Evolutionary conservation across 352 stramenopile species (phyloP), one percentile per base, ranked within the genome.

Genomic region (Pythium aristosporum): DNA sequence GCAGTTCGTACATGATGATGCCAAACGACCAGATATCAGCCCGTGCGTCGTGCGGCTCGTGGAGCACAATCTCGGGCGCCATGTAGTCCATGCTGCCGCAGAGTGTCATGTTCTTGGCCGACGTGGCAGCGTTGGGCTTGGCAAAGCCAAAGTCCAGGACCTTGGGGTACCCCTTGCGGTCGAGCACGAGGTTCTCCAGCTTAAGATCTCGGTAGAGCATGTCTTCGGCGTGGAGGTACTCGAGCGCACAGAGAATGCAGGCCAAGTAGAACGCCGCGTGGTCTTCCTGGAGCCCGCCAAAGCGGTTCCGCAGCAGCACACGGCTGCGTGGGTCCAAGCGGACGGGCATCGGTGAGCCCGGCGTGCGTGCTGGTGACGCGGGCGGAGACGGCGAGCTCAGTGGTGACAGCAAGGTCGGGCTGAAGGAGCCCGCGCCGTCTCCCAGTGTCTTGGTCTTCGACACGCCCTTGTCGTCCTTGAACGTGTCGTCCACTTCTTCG

Each of bases 161-260:
- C 47, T 94, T 91, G 23, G 78, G 73, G 76, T 98, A 98, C 18
- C 96, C 96, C 34, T 77, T 73, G 8, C 70, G 61, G 71, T 98
- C 86, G 23, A 97, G 68, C 41, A 96, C 78, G 12, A 96, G 63
- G 65, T 96, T 97, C 67, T 97, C 89, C 10, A 91, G 79, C 68
- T 97, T 97, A n/a, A 97, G 69, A 65, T 97, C 90, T 10, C 89
- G 86, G 55, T 96, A 96, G 30, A 96, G 73, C 64, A 91, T 72
- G 21, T 71, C 77, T 36, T 86, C 63, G 6, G 67, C 73, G 61
- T 96, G 87, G 20, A 96, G 68, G 43, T 93, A 94, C 68, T 87
- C 73, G 34, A 93, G 67, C 15, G 79, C 91, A 43, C 78, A 79
- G 18, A 88, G 66, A 61, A 98, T 95, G 64, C 96, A 96, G 3